A percentile compares a stretch with the other conserved stretches of the same genome.
Conservation (phyloP, 1,284 basidiomycete genomes). For the Ustilago esculenta region DNA sequence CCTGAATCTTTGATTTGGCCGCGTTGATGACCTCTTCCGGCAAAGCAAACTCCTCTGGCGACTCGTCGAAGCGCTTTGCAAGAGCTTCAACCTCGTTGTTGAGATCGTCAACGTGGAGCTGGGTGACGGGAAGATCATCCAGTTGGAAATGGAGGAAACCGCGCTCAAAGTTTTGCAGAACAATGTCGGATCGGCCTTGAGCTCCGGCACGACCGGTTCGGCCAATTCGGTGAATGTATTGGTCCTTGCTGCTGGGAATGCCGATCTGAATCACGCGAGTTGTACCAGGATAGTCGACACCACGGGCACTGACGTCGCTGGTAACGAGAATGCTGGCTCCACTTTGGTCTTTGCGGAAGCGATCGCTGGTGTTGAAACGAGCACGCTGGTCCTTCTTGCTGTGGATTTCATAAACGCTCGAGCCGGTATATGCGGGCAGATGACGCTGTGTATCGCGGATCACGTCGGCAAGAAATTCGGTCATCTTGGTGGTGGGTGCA, state of each 20-base stretch:
- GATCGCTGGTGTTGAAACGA: conserved; percentile 75
- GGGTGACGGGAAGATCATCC: conserved; percentile 77
- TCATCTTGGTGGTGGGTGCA: conserved; percentile 85
- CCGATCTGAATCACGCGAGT: conserved; percentile 94
- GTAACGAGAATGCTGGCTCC: conserved; percentile 70
- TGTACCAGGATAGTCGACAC: conserved; percentile 75
- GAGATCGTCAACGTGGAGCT: conserved; percentile 72
- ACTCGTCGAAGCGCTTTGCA: conserved; percentile 71
- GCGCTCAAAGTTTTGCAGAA: conserved; percentile 84
- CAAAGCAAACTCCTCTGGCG: conserved; percentile 66
- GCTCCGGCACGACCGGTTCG: conserved; percentile 83
- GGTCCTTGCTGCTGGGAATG: conserved; percentile 76
- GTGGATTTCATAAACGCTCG: conserved; percentile 79
- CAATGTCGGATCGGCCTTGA: conserved; percentile 82
- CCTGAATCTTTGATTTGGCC: conserved; percentile 13
- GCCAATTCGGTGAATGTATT: conserved; percentile 91
- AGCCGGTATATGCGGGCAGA: conserved; percentile 34
- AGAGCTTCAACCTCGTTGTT: conserved; percentile 71
- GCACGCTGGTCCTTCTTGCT: conserved; percentile 77
- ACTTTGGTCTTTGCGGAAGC: conserved; percentile 74
- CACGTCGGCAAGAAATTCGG: conserved; percentile 78
- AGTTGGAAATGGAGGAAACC: conserved; percentile 78
- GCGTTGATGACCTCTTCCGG: conserved; percentile 16
- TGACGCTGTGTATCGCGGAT: conserved; percentile 25
- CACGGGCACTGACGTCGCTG: conserved; percentile 69